Conservation (phyloP, 345 rosid genomes). For the Lagerstroemia speciosa region DNA sequence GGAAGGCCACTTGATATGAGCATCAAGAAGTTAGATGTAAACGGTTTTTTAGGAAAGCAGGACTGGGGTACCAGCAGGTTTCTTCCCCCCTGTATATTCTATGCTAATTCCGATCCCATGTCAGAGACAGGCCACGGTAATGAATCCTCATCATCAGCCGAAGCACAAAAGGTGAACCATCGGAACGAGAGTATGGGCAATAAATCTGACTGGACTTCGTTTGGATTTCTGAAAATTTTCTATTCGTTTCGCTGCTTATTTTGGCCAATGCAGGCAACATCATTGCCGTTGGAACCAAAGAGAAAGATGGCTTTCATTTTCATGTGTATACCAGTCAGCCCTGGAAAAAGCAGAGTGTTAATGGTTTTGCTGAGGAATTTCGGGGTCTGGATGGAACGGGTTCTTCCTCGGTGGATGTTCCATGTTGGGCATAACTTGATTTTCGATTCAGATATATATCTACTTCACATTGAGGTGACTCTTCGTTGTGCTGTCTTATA, state of each 20-base stretch:
- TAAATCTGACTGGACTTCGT: not conserved
- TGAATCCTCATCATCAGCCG: slow-evolving; percentile 31
- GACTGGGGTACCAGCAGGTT: slow-evolving; percentile 51
- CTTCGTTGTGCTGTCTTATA: not conserved
- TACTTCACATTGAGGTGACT: slow-evolving; percentile 72
- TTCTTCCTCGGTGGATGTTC: slow-evolving; percentile 79
- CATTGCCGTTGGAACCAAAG: too few species aligned
- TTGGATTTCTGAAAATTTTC: not conserved
- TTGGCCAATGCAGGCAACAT: not conserved
- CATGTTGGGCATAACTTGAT: slow-evolving; percentile 67
- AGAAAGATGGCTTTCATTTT: slow-evolving; percentile 49
- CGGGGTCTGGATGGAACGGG: slow-evolving; percentile 53
- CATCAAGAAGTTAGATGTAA: slow-evolving; percentile 33
- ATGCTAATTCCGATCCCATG: slow-evolving; percentile 31
- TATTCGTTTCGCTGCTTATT: not conserved
- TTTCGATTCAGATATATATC: slow-evolving; percentile 81
- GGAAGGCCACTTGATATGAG: slow-evolving; percentile 60
- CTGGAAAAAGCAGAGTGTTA: slow-evolving; percentile 78
- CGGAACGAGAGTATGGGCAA: not conserved
- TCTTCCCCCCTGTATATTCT: slow-evolving; percentile 64
- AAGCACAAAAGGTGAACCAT: slow-evolving; percentile 31
- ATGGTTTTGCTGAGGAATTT: slow-evolving; percentile 74
- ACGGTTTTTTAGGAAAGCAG: slow-evolving; percentile 53
- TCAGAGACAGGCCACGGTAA: slow-evolving; percentile 29
- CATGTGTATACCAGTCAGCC: slow-evolving; percentile 80